These are phyloP conservation scores for Grigorovia humatica DNA, from an alignment of 805 yeast species.

Conservation along the genomic window DNA sequence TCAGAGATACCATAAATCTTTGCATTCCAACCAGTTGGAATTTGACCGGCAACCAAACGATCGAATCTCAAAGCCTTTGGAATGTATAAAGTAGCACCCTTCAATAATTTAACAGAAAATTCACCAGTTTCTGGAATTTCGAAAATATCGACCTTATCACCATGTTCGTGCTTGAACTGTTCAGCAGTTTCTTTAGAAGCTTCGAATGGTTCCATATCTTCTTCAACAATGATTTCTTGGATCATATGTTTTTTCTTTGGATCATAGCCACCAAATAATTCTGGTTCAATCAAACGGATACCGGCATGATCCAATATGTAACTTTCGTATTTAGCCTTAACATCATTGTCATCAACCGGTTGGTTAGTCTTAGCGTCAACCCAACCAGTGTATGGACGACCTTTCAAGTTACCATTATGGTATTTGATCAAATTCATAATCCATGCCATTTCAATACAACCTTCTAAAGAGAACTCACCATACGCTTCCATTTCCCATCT, in stretches of 20 bases:
- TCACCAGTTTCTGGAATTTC: conserved; percentile 86
- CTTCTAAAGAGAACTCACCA: conserved; percentile 94
- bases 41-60: conserved; percentile 67
- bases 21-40: conserved; percentile 98
- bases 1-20: conserved; percentile 89
- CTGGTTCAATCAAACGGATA: conserved; percentile 94
- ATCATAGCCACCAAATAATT: conserved; percentile 85
- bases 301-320: conserved; percentile 88
- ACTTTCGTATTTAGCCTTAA: conserved; percentile 85
- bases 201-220: conserved; percentile 92
- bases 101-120: conserved; percentile 77
- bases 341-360: conserved; percentile 91
- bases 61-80: conserved; percentile 70
- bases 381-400: conserved; percentile 90
- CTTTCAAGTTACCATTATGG: conserved; percentile 60
- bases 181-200: conserved; percentile 85
- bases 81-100: conserved; percentile 83
- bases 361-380: conserved; percentile 85
- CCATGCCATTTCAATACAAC: conserved; percentile 99
- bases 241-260: conserved; percentile 87
- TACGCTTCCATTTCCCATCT: conserved; percentile 98
- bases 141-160: conserved; percentile 85
- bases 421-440: conserved; percentile 96
- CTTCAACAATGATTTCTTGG: conserved; percentile 94
- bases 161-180: conserved; percentile 89